A percentile compares a stretch with the other conserved stretches of the same genome.
These are phyloP conservation scores for Physaria fendleri DNA, from an alignment of 345 rosid genomes.

Conservation along the genomic window DNA sequence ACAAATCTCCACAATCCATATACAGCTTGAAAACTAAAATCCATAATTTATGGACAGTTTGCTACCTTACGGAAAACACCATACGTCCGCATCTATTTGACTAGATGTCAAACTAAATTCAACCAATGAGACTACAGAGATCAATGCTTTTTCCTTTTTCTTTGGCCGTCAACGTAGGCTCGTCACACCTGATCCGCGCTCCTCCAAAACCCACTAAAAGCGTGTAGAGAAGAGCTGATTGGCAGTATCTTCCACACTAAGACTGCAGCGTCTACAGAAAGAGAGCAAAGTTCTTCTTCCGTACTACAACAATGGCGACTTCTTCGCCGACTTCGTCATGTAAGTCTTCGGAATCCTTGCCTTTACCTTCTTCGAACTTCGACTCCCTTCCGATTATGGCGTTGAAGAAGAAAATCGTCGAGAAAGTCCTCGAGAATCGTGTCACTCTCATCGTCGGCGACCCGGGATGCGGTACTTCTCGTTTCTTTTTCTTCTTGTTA, in stretches of 20 bases:
- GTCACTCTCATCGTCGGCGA: slow-evolving; percentile 96
- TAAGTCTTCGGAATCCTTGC: slow-evolving; percentile 37
- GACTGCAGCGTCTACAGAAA: neutral
- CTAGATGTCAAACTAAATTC: neutral
- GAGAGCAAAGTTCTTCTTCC: neutral
- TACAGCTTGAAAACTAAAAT: no score
- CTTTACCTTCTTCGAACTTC: slow-evolving; percentile 42
- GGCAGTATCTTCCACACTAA: neutral
- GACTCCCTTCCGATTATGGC: slow-evolving; percentile 66
- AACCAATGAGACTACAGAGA: neutral
- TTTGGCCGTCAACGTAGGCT: neutral
- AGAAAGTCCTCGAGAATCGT: slow-evolving; percentile 77
- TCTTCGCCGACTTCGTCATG: slow-evolving; percentile 49
- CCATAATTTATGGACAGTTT: no score
- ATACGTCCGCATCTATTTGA: slow-evolving; percentile 1
- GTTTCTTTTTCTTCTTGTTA: neutral
- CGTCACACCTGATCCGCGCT: slow-evolving; percentile 13
- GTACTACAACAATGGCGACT: slow-evolving; percentile 37
- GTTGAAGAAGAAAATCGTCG: slow-evolving; percentile 58
- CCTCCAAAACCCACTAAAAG: neutral
- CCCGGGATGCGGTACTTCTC: slow-evolving; percentile 74
- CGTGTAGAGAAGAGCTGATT: neutral
- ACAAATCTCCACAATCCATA: no score
- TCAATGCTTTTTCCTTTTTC: neutral
- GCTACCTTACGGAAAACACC: no score